Evolutionary conservation across 139 green algal species (phyloP), one percentile per base, ranked within the genome.

Genomic region (Chlorella sp.): DNA sequence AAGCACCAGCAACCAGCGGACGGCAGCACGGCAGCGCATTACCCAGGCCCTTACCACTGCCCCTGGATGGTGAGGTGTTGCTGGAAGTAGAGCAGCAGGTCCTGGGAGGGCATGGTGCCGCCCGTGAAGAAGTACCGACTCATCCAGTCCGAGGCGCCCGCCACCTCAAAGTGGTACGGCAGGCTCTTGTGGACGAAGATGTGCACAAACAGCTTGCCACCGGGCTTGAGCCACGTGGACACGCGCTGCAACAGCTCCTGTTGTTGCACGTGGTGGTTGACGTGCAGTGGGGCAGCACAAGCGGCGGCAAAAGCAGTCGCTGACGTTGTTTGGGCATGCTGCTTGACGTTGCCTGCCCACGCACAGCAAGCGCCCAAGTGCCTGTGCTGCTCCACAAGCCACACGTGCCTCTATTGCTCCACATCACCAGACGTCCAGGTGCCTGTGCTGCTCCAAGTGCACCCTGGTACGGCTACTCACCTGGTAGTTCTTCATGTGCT

Each of bases 81-180:
- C 74, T 96, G 91, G 80, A 97, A 98, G 87, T 93, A 87, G 2
- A 92, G 81, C 49, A 99, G 82, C 27, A 98, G 83, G 81, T 97
- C 85, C 0, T 91, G 72, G 29, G 81, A 89, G 10, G 92, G 89
- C 95, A 99, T 98, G 60, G 93, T 99, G 68, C 95, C 93, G 4
- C 93, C 94, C 1, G 82, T 87, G 83, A 98, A 98, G 73, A 98
- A 98, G 82, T 98, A 92, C 31, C 85, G 89, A 81, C 71, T 91
- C 86, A 36, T 78, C 63, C 63, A 64, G 55, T 36, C 27, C 30
- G 29, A 35, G 3, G 61, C 29, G 32, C 59, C 26, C 2, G 29
- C 22, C 31, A 92, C 88, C 84, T 95, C 89, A 69, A 96, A 98
- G 71, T 98, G 91, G 79, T 98, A 98, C 2, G 91, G 84, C 66